These are phyloP conservation scores for Inonotus hispidus DNA, from an alignment of 1,284 basidiomycete genomes.

Conservation along the genomic window DNA sequence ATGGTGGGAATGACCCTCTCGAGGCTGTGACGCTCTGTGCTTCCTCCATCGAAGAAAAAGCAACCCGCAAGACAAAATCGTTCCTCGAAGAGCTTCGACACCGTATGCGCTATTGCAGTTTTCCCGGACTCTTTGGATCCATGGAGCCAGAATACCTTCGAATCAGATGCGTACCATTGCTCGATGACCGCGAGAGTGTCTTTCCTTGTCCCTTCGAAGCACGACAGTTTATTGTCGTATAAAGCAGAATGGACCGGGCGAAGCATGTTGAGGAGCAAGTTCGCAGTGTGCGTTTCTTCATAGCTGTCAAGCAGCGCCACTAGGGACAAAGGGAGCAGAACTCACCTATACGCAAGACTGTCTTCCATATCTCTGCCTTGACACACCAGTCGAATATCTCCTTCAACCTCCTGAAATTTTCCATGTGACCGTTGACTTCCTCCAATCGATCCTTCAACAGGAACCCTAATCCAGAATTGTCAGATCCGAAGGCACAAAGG, in stretches of 20 bases:
- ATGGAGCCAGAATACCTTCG: conserved; percentile 30
- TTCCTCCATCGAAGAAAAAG: conserved; percentile 13
- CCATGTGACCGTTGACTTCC: neutral
- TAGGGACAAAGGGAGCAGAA: neutral
- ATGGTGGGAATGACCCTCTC: conserved; percentile 1
- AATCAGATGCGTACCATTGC: neutral
- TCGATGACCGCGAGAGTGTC: neutral
- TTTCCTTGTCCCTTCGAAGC: conserved; percentile 2
- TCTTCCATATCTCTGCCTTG: neutral
- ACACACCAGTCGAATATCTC: neutral
- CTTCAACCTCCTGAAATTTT: neutral
- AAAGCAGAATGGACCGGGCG: neutral
- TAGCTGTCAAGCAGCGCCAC: neutral
- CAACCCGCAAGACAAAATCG: conserved; percentile 26
- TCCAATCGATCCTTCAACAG: neutral
- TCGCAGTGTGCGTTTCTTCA: neutral
- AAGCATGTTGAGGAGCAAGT: neutral
- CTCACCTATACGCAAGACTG: neutral
- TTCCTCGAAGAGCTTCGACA: conserved; percentile 27
- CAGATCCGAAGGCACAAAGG: neutral
- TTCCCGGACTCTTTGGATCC: conserved; percentile 32
- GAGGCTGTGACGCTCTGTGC: neutral
- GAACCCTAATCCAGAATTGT: neutral
- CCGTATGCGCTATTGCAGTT: conserved; percentile 29
- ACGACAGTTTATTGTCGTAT: neutral